Base-by-base conservation (phyloP, 805 yeast species). In the Metschnikowia amazonensis region DNA sequence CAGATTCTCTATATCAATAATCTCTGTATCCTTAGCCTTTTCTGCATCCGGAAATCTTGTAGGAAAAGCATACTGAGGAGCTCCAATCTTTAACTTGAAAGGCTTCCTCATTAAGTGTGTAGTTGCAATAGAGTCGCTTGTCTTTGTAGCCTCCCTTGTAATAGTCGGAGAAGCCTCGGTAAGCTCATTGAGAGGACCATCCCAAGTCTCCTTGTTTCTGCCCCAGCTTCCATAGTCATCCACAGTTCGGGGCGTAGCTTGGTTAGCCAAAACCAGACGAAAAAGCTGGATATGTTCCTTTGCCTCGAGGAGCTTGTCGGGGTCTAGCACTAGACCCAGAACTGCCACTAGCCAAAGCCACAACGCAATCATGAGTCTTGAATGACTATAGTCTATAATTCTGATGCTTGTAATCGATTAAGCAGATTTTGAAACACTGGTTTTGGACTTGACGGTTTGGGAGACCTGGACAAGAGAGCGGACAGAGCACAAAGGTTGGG, bases 281-380 rank as follows among this genome's bases (percentile, higher is more conserved):
- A 37, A 37, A 18, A 37, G 33, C 25, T n/a, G 28, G 24, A 37
- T 37, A 24, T 37, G 41, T 10, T 27, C 33, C 10, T 37, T 33
- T 13, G 41, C 41, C 23, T 28, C 25, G 20, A 27, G 23, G 21
- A 37, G n/a, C 20, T 21, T 37, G 23, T 27, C 17, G 18, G 41
- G 41, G 32, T 37, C 41, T 27, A 37, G 41, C 33, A 20, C 41
- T n/a, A 37, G 28, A n/a, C 33, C 31, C 33, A 37, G 41, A 13
- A 37, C 41, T 9, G 29, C 33, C 17, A 18, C 41, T 13, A 37
- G 13, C 41, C 41, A 37, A 29, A 37, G 41, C 33, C 38, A 35
- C 18, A 14, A 14, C 5, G 38, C n/a, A 32, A 32, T 14, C 35
- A 32, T 32, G 35, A 18, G 21, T 5, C 35, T 32, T 17, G 3